These are phyloP conservation scores for Ganoderma resinaceum DNA, from an alignment of 1,284 basidiomycete genomes.

Conservation along the genomic window DNA sequence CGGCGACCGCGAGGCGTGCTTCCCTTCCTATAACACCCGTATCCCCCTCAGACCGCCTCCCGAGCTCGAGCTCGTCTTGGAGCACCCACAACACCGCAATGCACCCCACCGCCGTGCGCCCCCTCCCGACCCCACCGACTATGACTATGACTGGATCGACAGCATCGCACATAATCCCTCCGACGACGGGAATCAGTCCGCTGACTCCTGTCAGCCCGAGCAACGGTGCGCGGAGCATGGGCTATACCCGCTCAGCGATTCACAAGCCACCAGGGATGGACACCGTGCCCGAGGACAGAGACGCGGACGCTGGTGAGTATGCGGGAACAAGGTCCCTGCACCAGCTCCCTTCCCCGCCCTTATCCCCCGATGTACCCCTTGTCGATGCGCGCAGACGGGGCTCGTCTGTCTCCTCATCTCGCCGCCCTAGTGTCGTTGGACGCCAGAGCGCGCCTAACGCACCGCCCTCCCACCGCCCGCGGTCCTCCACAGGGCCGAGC, in stretches of 20 bases:
- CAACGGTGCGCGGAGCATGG: constrained; percentile 9
- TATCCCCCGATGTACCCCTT: constrained; percentile 35
- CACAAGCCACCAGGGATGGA: constrained; percentile 31
- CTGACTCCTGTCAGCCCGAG: constrained; percentile 17
- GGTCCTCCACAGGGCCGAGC: constrained; percentile 33
- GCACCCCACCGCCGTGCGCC: constrained; percentile 13
- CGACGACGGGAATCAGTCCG: constrained; percentile 10
- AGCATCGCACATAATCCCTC: constrained; percentile 16
- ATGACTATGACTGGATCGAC: not conserved
- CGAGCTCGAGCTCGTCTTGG: constrained; percentile 8
- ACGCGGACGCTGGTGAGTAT: constrained; percentile 20
- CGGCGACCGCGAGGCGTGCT: constrained; percentile 21
- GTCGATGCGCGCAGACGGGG: constrained; percentile 19
- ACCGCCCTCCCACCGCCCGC: constrained; percentile 34
- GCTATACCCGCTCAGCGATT: constrained; percentile 17
- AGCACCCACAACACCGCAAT: constrained; percentile 9
- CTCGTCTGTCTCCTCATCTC: constrained; percentile 17
- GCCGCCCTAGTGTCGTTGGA: constrained; percentile 34
- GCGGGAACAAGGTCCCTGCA: constrained; percentile 30
- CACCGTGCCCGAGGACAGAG: constrained; percentile 34
- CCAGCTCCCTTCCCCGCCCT: constrained; percentile 42
- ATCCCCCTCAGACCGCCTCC: constrained; percentile 23
- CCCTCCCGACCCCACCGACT: constrained; percentile 11
- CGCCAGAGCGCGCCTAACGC: constrained; percentile 31
- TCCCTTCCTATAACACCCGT: constrained; percentile 34